Percentiles rank a stretch among this genome's conserved stretches.
Conservation (phyloP, 345 rosid species). For the Populus deltoides region DNA sequence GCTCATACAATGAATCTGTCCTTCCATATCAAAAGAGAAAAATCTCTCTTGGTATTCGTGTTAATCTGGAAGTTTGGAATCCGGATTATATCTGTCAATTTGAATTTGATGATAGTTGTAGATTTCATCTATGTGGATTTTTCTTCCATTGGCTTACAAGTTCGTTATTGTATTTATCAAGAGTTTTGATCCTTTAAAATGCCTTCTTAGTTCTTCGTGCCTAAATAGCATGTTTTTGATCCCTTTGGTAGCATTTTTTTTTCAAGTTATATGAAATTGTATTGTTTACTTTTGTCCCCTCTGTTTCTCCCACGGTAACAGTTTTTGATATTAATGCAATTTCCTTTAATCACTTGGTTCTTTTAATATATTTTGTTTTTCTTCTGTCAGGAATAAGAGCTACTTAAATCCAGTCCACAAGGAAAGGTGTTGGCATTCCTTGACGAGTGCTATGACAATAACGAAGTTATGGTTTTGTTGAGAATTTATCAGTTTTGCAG, state of each 20-base stretch:
- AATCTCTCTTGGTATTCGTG: neutral
- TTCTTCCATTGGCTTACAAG: neutral
- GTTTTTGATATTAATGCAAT: neutral
- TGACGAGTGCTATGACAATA: neutral
- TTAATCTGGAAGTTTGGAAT: neutral
- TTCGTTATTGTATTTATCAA: neutral
- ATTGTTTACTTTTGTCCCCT: neutral
- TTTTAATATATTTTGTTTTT: constrained; percentile 1
- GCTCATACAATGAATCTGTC: neutral
- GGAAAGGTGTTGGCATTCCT: neutral
- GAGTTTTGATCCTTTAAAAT: neutral
- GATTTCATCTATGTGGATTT: neutral
- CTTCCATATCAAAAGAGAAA: neutral
- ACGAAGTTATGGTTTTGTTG: neutral
- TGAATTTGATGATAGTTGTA: neutral
- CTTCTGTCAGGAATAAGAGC: constrained; percentile 21
- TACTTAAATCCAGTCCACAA: neutral
- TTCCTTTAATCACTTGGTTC: neutral
- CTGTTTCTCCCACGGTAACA: neutral
- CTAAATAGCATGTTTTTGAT: neutral
- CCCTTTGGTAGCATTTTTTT: neutral
- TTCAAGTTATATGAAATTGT: neutral
- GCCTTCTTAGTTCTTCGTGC: neutral
- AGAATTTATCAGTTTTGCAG: neutral
- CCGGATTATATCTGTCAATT: neutral